A percentile compares a stretch with the other conserved stretches of the same genome.
Conservation (phyloP, 495 filamentous ascomycete genomes). For the Penicillium subrubescens region DNA sequence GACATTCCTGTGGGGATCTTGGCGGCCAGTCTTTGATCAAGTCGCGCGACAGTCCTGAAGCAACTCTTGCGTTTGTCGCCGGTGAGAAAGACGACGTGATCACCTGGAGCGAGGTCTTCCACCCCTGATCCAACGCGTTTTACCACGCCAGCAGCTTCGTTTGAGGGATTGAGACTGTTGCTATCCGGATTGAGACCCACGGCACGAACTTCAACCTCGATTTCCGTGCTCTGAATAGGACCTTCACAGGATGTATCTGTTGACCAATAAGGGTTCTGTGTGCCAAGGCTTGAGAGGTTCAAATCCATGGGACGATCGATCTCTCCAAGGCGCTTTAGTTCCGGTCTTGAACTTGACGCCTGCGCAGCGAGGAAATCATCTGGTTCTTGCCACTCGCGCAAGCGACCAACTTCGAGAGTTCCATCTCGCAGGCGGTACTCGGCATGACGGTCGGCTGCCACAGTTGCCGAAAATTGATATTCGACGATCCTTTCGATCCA, state of each 20-base stretch:
- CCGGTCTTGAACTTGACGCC: constrained; percentile 5
- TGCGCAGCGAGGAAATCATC: constrained; percentile 24
- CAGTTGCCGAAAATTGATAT: constrained; percentile 23
- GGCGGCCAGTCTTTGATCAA: constrained; percentile 15
- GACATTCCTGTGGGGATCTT: constrained; percentile 25
- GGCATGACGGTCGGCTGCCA: constrained; percentile 20
- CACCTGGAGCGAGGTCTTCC: constrained; percentile 12
- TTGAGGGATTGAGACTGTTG: neutral
- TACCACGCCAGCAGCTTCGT: constrained; percentile 24
- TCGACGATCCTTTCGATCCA: constrained; percentile 11
- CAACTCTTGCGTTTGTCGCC: constrained; percentile 1
- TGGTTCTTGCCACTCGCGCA: constrained; percentile 21
- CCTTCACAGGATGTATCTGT: constrained; percentile 2
- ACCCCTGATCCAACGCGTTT: constrained; percentile 11
- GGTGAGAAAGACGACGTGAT: constrained; percentile 23
- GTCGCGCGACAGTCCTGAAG: constrained; percentile 19
- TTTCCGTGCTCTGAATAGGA: neutral
- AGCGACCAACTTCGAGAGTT: constrained; percentile 32
- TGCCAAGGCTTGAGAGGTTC: neutral
- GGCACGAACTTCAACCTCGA: constrained; percentile 20
- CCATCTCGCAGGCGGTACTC: constrained; percentile 27
- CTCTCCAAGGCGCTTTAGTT: constrained; percentile 10
- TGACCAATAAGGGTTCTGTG: constrained; percentile 9
- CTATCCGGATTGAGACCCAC: constrained; percentile 15
- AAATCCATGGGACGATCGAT: constrained; percentile 14